A percentile compares a stretch with the other conserved stretches of the same genome.
Evolutionary conservation across 2,329 filamentous ascomycete species (phyloP).

Genomic region (Arthrobotrys pseudoclavata): DNA sequence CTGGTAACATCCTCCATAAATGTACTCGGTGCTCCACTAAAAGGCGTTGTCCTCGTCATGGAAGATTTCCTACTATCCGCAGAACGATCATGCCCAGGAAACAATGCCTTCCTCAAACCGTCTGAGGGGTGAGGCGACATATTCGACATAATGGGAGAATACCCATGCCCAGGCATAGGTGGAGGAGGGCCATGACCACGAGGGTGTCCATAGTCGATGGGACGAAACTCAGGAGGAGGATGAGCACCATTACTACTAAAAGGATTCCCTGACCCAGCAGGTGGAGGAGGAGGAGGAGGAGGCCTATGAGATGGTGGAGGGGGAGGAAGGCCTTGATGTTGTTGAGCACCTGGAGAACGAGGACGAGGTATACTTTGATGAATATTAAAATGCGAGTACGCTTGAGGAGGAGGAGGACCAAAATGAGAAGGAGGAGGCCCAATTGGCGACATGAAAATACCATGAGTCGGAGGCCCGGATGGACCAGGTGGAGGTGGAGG

Average conservation of each 20-base stretch:
- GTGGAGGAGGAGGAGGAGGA: constrained; percentile 24
- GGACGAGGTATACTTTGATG: constrained; percentile 49
- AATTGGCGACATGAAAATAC: constrained; percentile 46
- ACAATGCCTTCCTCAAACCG: constrained; percentile 48
- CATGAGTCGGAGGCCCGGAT: constrained; percentile 34
- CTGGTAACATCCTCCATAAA: constrained; percentile 58
- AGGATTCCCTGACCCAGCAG: constrained; percentile 43
- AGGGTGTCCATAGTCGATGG: constrained; percentile 55
- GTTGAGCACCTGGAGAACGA: constrained; percentile 37
- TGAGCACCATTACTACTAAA: constrained; percentile 57
- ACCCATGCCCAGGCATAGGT: constrained; percentile 39
- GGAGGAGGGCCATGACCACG: constrained; percentile 45
- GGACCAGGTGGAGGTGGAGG: constrained; percentile 37
- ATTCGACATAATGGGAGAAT: constrained; percentile 56
- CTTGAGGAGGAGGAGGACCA: constrained; percentile 23
- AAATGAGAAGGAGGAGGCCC: constrained; percentile 51
- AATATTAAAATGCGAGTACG: constrained; percentile 37
- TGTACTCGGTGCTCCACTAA: constrained; percentile 51
- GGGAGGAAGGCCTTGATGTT: constrained; percentile 29
- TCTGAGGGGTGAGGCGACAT: constrained; percentile 35
- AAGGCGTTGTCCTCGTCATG: constrained; percentile 44
- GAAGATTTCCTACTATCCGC: constrained; percentile 41
- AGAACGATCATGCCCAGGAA: constrained; percentile 47
- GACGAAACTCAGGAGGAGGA: constrained; percentile 54
- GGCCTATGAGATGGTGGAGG: constrained; percentile 30